Evolutionary conservation across 164 flowering plant genomes (phyloP), one percentile per base, ranked within the genome.

Genomic region (Sextonia rubra): DNA sequence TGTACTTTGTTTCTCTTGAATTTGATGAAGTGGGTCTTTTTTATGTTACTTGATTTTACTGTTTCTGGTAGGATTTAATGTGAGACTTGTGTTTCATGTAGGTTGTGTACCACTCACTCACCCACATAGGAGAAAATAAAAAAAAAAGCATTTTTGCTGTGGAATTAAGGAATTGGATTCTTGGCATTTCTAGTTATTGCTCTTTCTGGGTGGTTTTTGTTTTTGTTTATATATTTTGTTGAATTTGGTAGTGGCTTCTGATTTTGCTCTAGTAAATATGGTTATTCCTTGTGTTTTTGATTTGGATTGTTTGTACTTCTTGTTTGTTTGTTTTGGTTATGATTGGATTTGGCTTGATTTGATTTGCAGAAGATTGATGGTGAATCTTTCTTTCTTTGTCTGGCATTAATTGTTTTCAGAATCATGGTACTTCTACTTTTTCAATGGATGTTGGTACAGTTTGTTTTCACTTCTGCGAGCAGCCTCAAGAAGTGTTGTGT

Each of bases 1-100:
- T 52, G n/a, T 5, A 71, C 69, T 88, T 74, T 71, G 3, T 60
- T 71, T 62, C 3, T 12, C 29, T 62, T 49, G 17, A 48, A 3
- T 23, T 69, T 76, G 64, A 66, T 26, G 32, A 26, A 27, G 11
- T 66, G 24, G 25, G 48, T 11, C n/a, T n/a, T 27, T 3, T 55
- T 29, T 66, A 68, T 55, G 27, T 30, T 65, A 14, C 58, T 52
- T 52, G 58, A 37, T 37, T 37, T 37, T 37, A 37, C 11, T 37
- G 44, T 7, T 37, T 37, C 11, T 9, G 44, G 44, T 37, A 7
- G 44, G 2, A 1, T 2, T 37, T 37, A 37, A 37, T 8, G 11
- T 37, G 44, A 37, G 8, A 8, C 44, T 37, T 7, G 44, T 37
- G 44, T 7, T 37, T 37, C 11, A 37, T 8, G 44, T 37, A 7